Evolutionary conservation across 2,329 filamentous ascomycete genomes (phyloP).

Genomic region (Penicillium sp.): DNA sequence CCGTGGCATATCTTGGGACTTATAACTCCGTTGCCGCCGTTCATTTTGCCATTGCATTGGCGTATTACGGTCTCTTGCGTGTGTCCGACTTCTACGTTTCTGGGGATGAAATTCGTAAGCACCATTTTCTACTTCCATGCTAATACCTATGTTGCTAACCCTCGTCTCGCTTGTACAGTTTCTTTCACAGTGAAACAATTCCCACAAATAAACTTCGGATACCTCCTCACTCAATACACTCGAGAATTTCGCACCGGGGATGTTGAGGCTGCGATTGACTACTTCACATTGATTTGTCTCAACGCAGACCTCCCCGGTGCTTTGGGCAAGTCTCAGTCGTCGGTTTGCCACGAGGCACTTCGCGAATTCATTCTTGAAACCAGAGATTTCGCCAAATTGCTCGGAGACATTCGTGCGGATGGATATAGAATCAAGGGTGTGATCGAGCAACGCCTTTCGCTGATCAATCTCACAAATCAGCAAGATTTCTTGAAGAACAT

Average conservation of each 20-base stretch:
- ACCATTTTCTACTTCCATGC: background rate
- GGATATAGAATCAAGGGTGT: slow-evolving; percentile 83
- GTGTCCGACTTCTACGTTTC: slow-evolving; percentile 79
- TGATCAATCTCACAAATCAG: slow-evolving; percentile 80
- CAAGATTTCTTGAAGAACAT: slow-evolving; percentile 89
- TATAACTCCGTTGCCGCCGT: slow-evolving; percentile 93
- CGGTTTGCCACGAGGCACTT: slow-evolving; percentile 87
- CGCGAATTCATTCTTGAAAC: slow-evolving; percentile 96
- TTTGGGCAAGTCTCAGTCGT: slow-evolving; percentile 74
- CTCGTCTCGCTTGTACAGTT: slow-evolving; percentile 41
- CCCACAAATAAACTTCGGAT: slow-evolving; percentile 90
- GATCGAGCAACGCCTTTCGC: slow-evolving; percentile 79
- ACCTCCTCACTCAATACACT: slow-evolving; percentile 93
- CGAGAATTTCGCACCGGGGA: slow-evolving; percentile 91
- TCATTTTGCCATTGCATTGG: slow-evolving; percentile 88
- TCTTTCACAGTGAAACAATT: slow-evolving; percentile 57
- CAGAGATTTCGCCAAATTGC: slow-evolving; percentile 88
- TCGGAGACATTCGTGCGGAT: slow-evolving; percentile 88
- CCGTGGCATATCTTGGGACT: slow-evolving; percentile 85
- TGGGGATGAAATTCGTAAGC: slow-evolving; percentile 69
- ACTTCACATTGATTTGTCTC: slow-evolving; percentile 87
- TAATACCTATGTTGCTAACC: slow-evolving; percentile 12
- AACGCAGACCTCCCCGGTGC: slow-evolving; percentile 81
- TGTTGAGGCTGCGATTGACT: slow-evolving; percentile 88
- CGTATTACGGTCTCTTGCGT: slow-evolving; percentile 86